phyloP scores from a whole-genome alignment of 352 stramenopile species.

The Pythium biforme region DNA sequence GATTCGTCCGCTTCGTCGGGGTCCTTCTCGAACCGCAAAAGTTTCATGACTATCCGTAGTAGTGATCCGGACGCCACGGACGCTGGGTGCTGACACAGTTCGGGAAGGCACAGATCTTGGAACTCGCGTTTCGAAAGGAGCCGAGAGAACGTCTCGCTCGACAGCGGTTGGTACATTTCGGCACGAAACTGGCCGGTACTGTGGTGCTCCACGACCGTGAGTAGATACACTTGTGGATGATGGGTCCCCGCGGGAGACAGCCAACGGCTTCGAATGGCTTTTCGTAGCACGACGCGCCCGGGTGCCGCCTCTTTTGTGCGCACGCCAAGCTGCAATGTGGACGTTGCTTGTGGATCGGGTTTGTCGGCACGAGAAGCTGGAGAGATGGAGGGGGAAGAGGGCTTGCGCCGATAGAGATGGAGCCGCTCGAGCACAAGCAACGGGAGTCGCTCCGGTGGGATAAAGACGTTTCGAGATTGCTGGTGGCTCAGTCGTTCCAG shows the following conservation, averaged over 20 bases:
- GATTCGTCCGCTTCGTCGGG: conserved; percentile 4
- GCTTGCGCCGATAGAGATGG: conserved; percentile 39
- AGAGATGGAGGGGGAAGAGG: not conserved
- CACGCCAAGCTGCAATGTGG: conserved; percentile 24
- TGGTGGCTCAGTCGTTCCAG: conserved; percentile 47
- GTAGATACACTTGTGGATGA: conserved; percentile 26
- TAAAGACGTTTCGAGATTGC: conserved; percentile 30
- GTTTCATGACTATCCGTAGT: conserved; percentile 19
- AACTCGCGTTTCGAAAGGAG: conserved; percentile 28
- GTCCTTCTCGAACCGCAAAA: conserved; percentile 32
- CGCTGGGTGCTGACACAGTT: conserved; percentile 21
- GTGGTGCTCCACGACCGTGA: conserved; percentile 33
- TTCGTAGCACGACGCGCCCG: conserved; percentile 36
- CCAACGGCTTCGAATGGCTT: conserved; percentile 35
- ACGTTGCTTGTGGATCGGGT: not conserved
- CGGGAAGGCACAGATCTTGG: conserved; percentile 27
- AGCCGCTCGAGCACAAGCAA: conserved; percentile 59
- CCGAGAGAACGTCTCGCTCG: conserved; percentile 22
- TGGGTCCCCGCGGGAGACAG: not conserved
- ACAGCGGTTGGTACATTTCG: conserved; percentile 46
- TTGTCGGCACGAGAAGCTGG: not conserved
- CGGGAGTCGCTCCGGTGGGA: conserved; percentile 35
- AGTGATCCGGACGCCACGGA: not conserved
- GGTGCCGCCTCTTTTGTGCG: conserved; percentile 25
- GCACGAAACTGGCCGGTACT: conserved; percentile 22